Percentiles rank a stretch among this genome's conserved stretches.
These are phyloP conservation scores for Neofusicoccum ribis DNA, from an alignment of 2,329 filamentous ascomycete genomes.

Conservation along the genomic window DNA sequence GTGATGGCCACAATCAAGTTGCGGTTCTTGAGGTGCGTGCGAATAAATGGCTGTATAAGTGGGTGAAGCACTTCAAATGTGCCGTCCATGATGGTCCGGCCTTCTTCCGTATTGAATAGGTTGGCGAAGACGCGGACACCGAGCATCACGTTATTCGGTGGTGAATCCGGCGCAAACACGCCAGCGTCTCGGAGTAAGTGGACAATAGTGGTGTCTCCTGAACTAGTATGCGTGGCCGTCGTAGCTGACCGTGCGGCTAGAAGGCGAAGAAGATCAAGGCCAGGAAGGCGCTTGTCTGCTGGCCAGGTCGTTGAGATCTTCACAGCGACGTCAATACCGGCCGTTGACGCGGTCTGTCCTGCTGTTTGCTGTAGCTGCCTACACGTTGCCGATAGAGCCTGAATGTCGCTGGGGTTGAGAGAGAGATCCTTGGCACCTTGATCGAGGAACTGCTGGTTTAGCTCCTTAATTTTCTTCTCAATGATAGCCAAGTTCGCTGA, in stretches of 20 bases:
- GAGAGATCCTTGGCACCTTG: conserved; percentile 72
- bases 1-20: conserved; percentile 81
- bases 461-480: conserved; percentile 71
- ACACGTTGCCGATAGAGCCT: conserved; percentile 61
- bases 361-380: conserved; percentile 59
- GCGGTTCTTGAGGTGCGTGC: conserved; percentile 59
- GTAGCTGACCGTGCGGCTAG: conserved; percentile 67
- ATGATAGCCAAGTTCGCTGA: conserved; percentile 70
- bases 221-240: conserved; percentile 61
- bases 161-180: conserved; percentile 58
- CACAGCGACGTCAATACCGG: conserved; percentile 65
- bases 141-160: conserved; percentile 86
- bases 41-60: conserved; percentile 64
- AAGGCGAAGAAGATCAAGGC: conserved; percentile 84
- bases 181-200: conserved; percentile 58
- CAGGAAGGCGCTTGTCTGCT: conserved; percentile 74
- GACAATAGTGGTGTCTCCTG: conserved; percentile 59
- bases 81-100: conserved; percentile 59
- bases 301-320: conserved; percentile 80
- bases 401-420: conserved; percentile 71
- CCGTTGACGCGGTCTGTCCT: conserved; percentile 27
- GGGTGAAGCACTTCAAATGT: conserved; percentile 62
- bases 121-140: conserved; percentile 79
- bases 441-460: conserved; percentile 72
- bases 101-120: conserved; percentile 73